phyloP scores from a whole-genome alignment of 2,329 filamentous ascomycete genomes.

The Trichoderma sp. region DNA sequence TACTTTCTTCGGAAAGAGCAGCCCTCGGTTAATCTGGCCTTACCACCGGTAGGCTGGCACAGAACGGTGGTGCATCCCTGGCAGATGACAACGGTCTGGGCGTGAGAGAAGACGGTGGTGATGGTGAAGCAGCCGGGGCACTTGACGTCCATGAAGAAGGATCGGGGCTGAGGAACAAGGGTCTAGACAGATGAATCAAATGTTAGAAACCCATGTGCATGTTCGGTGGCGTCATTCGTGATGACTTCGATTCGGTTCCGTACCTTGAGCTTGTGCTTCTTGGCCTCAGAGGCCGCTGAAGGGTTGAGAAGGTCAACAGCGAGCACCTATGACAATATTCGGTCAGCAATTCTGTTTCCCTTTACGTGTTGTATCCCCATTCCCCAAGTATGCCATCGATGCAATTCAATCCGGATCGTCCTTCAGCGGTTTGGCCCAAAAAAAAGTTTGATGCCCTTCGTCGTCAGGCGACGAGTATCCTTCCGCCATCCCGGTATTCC shows the following conservation, averaged over 20 bases:
- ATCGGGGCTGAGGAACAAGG: conserved; percentile 93
- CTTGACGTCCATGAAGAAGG: conserved; percentile 99
- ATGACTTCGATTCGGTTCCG: conserved; percentile 29
- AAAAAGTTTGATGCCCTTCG: conserved; percentile 24
- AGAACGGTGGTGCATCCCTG: conserved; percentile 99
- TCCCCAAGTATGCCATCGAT: conserved; percentile 8
- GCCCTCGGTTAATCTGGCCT: conserved; percentile 98
- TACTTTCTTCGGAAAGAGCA: conserved; percentile 99
- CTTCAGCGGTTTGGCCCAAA: neutral
- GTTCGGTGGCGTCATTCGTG: neutral
- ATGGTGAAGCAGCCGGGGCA: conserved; percentile 99
- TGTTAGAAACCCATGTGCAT: conserved; percentile 26
- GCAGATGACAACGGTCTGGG: conserved; percentile 99
- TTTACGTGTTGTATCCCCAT: neutral
- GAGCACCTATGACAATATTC: conserved; percentile 75
- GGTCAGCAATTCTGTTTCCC: conserved; percentile 46
- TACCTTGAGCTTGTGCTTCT: conserved; percentile 99
- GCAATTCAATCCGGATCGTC: conserved; percentile 24
- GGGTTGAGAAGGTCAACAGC: conserved; percentile 99
- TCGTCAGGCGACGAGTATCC: conserved; percentile 21
- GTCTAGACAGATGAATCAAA: conserved; percentile 53
- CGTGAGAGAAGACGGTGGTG: conserved; percentile 99
- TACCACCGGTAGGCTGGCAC: conserved; percentile 99
- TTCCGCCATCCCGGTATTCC: conserved; percentile 28
- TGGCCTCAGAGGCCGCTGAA: conserved; percentile 93